Base-by-base conservation (phyloP, 2,329 filamentous ascomycete species). In the Xylariales sp. region DNA sequence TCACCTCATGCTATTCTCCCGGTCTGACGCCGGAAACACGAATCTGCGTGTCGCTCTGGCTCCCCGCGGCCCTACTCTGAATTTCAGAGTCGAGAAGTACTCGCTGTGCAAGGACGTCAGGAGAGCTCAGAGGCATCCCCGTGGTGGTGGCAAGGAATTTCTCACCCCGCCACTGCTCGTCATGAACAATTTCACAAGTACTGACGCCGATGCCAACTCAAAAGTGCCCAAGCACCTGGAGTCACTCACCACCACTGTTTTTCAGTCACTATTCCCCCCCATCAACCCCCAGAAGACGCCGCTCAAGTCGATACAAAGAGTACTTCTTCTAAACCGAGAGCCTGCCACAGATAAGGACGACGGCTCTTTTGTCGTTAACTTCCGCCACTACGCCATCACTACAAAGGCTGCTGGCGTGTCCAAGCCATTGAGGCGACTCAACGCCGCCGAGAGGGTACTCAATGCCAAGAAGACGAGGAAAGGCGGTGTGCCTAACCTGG, bases 81-180 rank as follows among this genome's bases (percentile, higher is more conserved):
- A 96, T 63, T 98, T 98, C 63, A 76, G 90, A 43, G 88, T 98
- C 32, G 88, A 97, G 57, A 89, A 88, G 53, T 98, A 98, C 61
- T 95, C 89, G 24, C 72, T 98, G 3, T 88, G 85, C 64, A 95
- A 93, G 61, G 93, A 98, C 60, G 82, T 98, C 4, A 77, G 85
- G 51, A 85, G 81, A 56, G 81, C 88, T 12, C 81, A 94, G 66
- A 88, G 85, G 61, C 85, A 88, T 51, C 88, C 91, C 7, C 80
- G 82, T 56, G 85, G 83, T 33, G 83, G 84, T 33, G 88, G 85
- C 46, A 91, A 91, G 59, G 88, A 95, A 60, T 95, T 88, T 54
- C 72, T 85, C 40, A 88, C 82, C 29, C 82, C 93, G 6, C 93
- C 93, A 45, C 66, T 97, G 65, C 76, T 98, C 30, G 93, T 98